Percentiles rank a stretch among this genome's conserved stretches.
Conservation (phyloP, 768 basidiomycete genomes). For the Kwoniella bestiolae region DNA sequence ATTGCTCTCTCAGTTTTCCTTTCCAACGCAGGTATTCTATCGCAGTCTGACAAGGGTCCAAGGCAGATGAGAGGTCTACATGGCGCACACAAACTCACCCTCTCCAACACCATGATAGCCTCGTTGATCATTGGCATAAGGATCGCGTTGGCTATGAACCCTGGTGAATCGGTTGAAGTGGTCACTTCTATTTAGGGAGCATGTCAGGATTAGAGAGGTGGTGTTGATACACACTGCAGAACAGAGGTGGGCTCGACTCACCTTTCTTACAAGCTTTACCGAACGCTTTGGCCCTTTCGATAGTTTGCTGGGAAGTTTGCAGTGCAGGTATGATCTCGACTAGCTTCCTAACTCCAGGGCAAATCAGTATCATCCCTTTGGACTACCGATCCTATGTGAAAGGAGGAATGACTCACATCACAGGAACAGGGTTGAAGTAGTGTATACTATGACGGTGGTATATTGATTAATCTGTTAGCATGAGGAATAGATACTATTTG, state of each 20-base stretch:
- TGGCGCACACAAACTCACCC: constrained; percentile 61
- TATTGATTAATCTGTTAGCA: not conserved
- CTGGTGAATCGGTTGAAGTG: constrained; percentile 86
- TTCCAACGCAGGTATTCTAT: not conserved
- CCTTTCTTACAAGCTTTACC: constrained; percentile 90
- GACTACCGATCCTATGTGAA: too few species aligned
- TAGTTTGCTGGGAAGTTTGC: constrained; percentile 79
- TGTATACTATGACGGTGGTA: constrained; percentile 67
- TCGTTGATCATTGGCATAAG: constrained; percentile 98
- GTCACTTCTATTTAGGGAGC: constrained; percentile 72
- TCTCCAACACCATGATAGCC: constrained; percentile 92
- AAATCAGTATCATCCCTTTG: too few species aligned
- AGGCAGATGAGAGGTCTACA: too few species aligned
- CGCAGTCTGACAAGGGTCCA: too few species aligned
- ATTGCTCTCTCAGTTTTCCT: too few species aligned
- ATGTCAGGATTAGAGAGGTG: not conserved
- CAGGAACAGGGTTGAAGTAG: constrained; percentile 96
- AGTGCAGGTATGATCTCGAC: constrained; percentile 94
- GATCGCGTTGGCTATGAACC: constrained; percentile 91
- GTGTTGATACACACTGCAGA: too few species aligned
- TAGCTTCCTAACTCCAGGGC: constrained; percentile 84
- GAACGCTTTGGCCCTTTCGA: constrained; percentile 77
- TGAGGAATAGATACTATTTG: not conserved
- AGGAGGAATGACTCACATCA: constrained; percentile 76
- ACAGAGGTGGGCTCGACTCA: constrained; percentile 52